These are phyloP conservation scores for Gynostemma pentaphyllum DNA, from an alignment of 306 rosid genomes.

Conservation along the genomic window DNA sequence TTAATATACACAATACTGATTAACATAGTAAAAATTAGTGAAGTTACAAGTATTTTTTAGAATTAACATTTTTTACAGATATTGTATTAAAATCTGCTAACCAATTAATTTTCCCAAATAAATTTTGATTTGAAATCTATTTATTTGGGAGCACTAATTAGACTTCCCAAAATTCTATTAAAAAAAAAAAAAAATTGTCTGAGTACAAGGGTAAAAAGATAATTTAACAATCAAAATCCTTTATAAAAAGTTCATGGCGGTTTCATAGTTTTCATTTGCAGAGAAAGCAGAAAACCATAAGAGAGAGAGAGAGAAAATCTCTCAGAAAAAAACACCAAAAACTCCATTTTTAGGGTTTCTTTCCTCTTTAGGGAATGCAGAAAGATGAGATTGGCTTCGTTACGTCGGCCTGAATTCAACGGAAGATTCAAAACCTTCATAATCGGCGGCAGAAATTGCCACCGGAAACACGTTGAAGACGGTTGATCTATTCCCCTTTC, in stretches of 20 bases:
- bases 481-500: constrained; percentile 33
- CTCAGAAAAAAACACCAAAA: background rate
- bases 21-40: too few species aligned
- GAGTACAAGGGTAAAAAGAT: background rate
- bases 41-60: too few species aligned
- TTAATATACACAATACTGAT: too few species aligned
- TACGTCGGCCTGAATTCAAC: constrained; percentile 26
- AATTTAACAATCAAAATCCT: background rate
- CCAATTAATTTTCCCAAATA: too few species aligned
- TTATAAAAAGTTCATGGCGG: background rate
- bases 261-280: too few species aligned
- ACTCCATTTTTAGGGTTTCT: background rate
- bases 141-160: too few species aligned
- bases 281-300: background rate
- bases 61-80: too few species aligned
- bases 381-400: constrained; percentile 51
- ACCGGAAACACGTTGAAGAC: constrained; percentile 99
- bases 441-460: constrained; percentile 69
- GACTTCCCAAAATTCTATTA: too few species aligned
- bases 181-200: background rate
- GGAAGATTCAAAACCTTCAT: constrained; percentile 20
- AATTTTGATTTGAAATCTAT: too few species aligned
- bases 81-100: too few species aligned
- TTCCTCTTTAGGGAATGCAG: constrained; percentile 57
- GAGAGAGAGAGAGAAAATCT: background rate